Base-by-base conservation (phyloP, 768 basidiomycete species). In the Lactifluus hygrophoroides region DNA sequence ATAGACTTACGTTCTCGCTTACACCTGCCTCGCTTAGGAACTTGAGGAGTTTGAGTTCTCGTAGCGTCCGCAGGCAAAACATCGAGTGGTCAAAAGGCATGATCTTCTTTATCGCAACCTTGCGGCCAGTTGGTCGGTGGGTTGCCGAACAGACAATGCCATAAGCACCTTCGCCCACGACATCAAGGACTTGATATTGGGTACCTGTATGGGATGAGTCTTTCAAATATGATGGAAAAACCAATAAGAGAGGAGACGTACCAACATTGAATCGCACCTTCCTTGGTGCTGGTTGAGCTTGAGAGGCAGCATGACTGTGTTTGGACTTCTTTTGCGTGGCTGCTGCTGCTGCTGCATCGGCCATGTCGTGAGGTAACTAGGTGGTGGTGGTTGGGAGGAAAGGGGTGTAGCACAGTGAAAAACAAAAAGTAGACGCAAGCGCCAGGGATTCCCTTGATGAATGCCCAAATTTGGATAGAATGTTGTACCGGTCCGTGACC, bases 71-170 rank as follows among this genome's bases (percentile, higher is more conserved):
- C 4, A 94, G 79, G 69, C 87, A 90, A 71, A 94, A 94, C 90
- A 93, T 90, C 38, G 88, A 84, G 69, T 95, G 93, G 71, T 94
- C 92, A 65, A 97, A 96, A 0, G 94, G 94, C 0, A 88, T 84
- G 70, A 98, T 96, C 65, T 90, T 88, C 73, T 97, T 97, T 70
- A 97, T 96, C 32, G 94, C 94, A 47, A 98, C 94, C 73, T 85
- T 89, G 43, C 88, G 80, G 44, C 85, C 83, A 0, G 85, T 86
- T 0, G 88, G 81, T 52, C 79, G 71, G 69, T 95, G 91, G 8
- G 90, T 72, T 7, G 93, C 92, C 47, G 88, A 88, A 76, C 86
- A 86, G 45, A 96, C 94, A 67, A 94, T 83, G 38, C 94, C 94
- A 72, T 95, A 95, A 14, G 92, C 94, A 42, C 94, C 95, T 68